These are phyloP conservation scores for Malbranchea zuffiana DNA, from an alignment of 2,329 filamentous ascomycete genomes.

Conservation along the genomic window DNA sequence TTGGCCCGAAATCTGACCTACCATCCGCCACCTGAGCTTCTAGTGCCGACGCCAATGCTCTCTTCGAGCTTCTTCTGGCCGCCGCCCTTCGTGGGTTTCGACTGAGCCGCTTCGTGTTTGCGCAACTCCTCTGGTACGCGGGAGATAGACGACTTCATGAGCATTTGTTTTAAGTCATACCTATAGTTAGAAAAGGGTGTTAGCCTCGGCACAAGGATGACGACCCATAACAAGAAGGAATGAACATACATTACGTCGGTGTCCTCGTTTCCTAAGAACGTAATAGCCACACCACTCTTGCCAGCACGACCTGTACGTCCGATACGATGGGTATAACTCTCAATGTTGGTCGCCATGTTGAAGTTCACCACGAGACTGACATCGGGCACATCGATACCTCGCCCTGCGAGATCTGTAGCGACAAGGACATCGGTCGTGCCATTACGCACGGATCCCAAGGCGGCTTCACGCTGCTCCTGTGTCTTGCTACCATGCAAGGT, in stretches of 20 bases:
- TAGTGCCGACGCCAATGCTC: slow-evolving; percentile 28
- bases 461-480: slow-evolving; percentile 93
- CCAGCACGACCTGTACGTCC: slow-evolving; percentile 95
- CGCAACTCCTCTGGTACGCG: slow-evolving; percentile 84
- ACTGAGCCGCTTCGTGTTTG: slow-evolving; percentile 83
- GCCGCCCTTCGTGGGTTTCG: slow-evolving; percentile 49
- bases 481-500: slow-evolving; percentile 94
- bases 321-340: slow-evolving; percentile 92
- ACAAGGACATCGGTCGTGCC: slow-evolving; percentile 80
- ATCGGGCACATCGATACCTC: slow-evolving; percentile 95
- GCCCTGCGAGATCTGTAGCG: slow-evolving; percentile 85
- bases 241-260: slow-evolving; percentile 61
- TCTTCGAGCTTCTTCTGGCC: slow-evolving; percentile 40
- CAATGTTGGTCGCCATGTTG: slow-evolving; percentile 92
- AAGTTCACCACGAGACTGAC: slow-evolving; percentile 95
- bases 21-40: slow-evolving; percentile 21
- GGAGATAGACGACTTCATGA: slow-evolving; percentile 77
- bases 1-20: no score
- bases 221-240: slow-evolving; percentile 2
- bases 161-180: slow-evolving; percentile 88
- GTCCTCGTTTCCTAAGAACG: slow-evolving; percentile 87
- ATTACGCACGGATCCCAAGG: slow-evolving; percentile 70
- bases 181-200: slow-evolving; percentile 22
- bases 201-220: slow-evolving; percentile 7
- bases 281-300: slow-evolving; percentile 92